Evolutionary conservation across 768 basidiomycete species (phyloP), one percentile per base, ranked within the genome.

Genomic region (Filobasidium floriforme): DNA sequence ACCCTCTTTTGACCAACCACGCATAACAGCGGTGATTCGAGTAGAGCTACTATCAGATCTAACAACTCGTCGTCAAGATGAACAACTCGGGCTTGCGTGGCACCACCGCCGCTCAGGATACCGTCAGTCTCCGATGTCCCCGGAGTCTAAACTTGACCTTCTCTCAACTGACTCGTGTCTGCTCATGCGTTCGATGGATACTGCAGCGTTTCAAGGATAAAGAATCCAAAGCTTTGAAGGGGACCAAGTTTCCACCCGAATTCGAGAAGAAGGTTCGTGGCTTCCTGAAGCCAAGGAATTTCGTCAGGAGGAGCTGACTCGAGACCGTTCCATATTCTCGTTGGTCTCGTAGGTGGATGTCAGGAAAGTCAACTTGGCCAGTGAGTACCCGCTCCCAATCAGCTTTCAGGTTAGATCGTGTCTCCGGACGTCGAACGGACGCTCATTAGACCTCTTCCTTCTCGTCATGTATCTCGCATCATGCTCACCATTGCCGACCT

Each of bases 221-320:
- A 81, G 92, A 94, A 80, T 80, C 88, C 61, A 91, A 91, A 73
- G 83, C 93, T 41, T 85, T 94, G 71, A 92, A 89, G 80, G 75
- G 84, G 7, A 88, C 92, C 80, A 93, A 94, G 79, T 97, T 97
- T 76, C 92, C 93, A 7, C 76, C 88, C 0, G 85, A 89, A 73
- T 96, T 93, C 72, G 87, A 90, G 60, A 87, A 88, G 81, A 96
- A 93, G 84, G 92, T 96, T 54, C 15, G 54, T 57, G 12, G 4
- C 32, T 37, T 9, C 32, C 9, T 37, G 4, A 9, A 3, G 3
- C 9, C 4, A 37, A 37, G 3, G 4, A 37, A 37, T 37, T 9
- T 37, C 32, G 32, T n/a, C n/a, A n/a, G n/a, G n/a, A n/a, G n/a
- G n/a, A n/a, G n/a, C n/a, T n/a, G n/a, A n/a, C n/a, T n/a, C n/a